Evolutionary conservation across 208 protist genomes (phyloP), one percentile per base, ranked within the genome.

Genomic region (Wallacemonas collosoma): DNA sequence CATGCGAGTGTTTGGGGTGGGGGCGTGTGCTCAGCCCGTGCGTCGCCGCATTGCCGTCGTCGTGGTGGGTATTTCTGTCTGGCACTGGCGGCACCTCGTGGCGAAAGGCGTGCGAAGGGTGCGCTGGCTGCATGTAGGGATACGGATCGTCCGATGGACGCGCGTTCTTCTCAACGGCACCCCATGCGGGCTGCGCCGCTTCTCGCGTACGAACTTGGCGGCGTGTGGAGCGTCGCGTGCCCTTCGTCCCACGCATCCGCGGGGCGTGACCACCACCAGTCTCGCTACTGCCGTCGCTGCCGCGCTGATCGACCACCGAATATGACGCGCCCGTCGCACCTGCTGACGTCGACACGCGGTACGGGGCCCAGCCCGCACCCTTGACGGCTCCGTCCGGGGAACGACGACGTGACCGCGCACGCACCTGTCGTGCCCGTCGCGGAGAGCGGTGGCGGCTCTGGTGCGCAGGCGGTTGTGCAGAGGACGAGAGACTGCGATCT

Each of bases 141-240:
- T 65, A 65, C 7, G 60, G 60, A 35, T 65, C 60, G 9, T 65
- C 60, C 12, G 60, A 65, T 12, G 60, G 60, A 14, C 43, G 38
- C 38, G 26, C 26, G 26, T 26, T 44, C 17, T 53, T 12, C 45
- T 50, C 8, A 6, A 50, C 45, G 26, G 26, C 26, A 26, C 26
- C 26, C 26, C 26, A 26, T 26, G 26, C 26, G 26, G 26, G 26
- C 26, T 26, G 26, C 26, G 26, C 26, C 26, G 26, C 26, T 26
- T 26, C 26, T 26, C 26, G 26, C 26, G 26, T 26, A 26, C 26
- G 26, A 26, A 26, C 26, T 26, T 26, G 26, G 26, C 26, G 26
- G 57, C 57, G 57, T 45, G 35, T 43, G 57, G 26, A 6, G 35
- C 26, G 57, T 8, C 60, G 60, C 12, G 60, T 39, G 38, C 60